Evolutionary conservation across 2,329 filamentous ascomycete species (phyloP).

Genomic region (Didymella pinodella): DNA sequence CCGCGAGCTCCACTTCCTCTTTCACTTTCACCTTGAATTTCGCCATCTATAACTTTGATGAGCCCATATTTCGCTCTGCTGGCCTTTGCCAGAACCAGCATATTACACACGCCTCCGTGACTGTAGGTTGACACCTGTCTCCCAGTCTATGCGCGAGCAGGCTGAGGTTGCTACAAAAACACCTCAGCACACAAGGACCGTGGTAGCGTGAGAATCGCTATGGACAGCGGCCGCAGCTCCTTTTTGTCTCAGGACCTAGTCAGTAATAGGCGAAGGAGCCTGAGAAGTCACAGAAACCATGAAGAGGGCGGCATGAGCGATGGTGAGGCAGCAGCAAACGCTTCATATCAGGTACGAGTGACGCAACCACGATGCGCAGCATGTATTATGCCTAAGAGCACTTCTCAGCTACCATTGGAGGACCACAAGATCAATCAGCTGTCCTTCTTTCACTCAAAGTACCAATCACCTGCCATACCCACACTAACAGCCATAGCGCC

Average conservation of each 20-base stretch:
- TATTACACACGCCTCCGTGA: not conserved
- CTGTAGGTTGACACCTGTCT: not conserved
- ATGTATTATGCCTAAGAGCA: not conserved
- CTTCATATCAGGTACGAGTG: slow-evolving; percentile 18
- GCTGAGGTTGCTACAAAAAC: not conserved
- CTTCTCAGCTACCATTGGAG: not conserved
- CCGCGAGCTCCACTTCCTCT: slow-evolving; percentile 3
- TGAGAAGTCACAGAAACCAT: slow-evolving; percentile 15
- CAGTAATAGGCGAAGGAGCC: not conserved
- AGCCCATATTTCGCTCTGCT: not conserved
- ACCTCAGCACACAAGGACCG: not conserved
- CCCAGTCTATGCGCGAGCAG: not conserved
- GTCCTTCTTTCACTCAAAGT: not conserved
- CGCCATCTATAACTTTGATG: not conserved
- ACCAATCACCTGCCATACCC: not conserved
- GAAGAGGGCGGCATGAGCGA: slow-evolving; percentile 14
- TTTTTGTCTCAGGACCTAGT: not conserved
- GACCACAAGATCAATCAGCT: not conserved
- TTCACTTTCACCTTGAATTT: not conserved
- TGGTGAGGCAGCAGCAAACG: slow-evolving; percentile 22
- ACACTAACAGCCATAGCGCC: slow-evolving; percentile 19
- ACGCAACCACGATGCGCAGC: not conserved
- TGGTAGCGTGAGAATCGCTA: not conserved
- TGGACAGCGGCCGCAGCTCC: not conserved
- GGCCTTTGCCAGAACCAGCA: not conserved